Evolutionary conservation across 495 filamentous ascomycete genomes (phyloP).

Genomic region (Penicillium pancosmium): DNA sequence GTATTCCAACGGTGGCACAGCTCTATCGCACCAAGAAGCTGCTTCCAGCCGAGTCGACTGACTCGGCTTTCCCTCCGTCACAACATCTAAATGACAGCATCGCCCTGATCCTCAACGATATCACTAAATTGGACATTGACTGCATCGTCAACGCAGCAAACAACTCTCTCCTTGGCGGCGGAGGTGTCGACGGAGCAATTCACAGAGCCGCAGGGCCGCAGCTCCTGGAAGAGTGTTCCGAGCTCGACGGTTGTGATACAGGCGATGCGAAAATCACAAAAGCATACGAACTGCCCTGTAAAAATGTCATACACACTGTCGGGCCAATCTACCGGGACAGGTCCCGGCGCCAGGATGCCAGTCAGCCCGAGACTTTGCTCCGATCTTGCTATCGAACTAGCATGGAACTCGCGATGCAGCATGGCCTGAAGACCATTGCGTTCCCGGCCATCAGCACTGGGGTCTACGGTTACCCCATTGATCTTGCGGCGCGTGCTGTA

Average conservation of each 20-base stretch:
- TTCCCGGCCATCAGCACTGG: constrained; percentile 87
- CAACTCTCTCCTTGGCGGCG: constrained; percentile 73
- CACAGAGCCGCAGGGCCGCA: constrained; percentile 76
- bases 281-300: constrained; percentile 74
- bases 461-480: constrained; percentile 83
- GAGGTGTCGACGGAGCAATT: constrained; percentile 87
- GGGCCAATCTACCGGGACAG: constrained; percentile 71
- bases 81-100: constrained; percentile 71
- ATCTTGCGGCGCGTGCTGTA: constrained; percentile 68
- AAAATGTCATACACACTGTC: constrained; percentile 85
- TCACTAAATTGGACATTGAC: constrained; percentile 78
- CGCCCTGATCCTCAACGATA: constrained; percentile 72
- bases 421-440: constrained; percentile 69
- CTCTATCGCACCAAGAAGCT: constrained; percentile 57
- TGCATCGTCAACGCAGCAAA: constrained; percentile 96
- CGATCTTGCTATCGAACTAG: constrained; percentile 74
- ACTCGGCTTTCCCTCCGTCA: constrained; percentile 41
- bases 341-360: constrained; percentile 21
- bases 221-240: constrained; percentile 70
- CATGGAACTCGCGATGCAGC: constrained; percentile 69
- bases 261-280: constrained; percentile 83
- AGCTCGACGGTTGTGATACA: constrained; percentile 70
- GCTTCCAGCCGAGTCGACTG: constrained; percentile 14
- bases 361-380: constrained; percentile 53
- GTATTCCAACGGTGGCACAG: constrained; percentile 66